These are phyloP conservation scores for Hypoxylon lenormandii DNA, from an alignment of 495 filamentous ascomycete genomes.

Conservation along the genomic window DNA sequence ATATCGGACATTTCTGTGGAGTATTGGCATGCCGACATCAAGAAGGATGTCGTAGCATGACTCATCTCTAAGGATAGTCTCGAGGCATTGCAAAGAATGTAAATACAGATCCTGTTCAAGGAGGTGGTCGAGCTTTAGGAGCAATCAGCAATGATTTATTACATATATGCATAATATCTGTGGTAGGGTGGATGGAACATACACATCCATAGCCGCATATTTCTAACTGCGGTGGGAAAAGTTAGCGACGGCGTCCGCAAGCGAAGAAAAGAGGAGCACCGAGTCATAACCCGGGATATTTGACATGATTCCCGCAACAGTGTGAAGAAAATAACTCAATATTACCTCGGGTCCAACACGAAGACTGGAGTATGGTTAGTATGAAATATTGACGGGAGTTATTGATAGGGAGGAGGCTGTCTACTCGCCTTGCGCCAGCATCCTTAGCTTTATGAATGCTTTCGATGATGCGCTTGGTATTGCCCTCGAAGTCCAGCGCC, in stretches of 20 bases:
- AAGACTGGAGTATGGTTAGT: slow-evolving; percentile 49
- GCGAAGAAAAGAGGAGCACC: not conserved
- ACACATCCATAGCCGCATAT: slow-evolving; percentile 72
- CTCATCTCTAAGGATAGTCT: slow-evolving; percentile 70
- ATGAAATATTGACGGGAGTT: too few species aligned
- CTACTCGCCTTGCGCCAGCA: slow-evolving; percentile 65
- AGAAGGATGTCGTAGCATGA: slow-evolving; percentile 80
- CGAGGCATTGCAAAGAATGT: slow-evolving; percentile 80
- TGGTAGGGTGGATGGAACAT: too few species aligned
- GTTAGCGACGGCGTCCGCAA: slow-evolving; percentile 6
- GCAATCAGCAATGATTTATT: too few species aligned
- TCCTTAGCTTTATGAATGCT: slow-evolving; percentile 77
- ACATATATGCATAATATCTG: too few species aligned
- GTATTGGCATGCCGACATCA: slow-evolving; percentile 78
- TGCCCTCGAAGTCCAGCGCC: slow-evolving; percentile 84
- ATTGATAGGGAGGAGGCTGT: too few species aligned
- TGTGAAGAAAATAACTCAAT: not conserved
- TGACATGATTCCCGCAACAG: not conserved
- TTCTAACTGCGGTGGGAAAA: slow-evolving; percentile 49
- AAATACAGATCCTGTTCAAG: slow-evolving; percentile 71
- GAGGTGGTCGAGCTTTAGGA: slow-evolving; percentile 71
- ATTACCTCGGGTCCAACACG: slow-evolving; percentile 72
- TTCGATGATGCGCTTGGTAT: slow-evolving; percentile 78
- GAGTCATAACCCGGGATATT: too few species aligned
- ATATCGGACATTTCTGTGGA: slow-evolving; percentile 75